Percentiles rank a stretch among this genome's conserved stretches.
These are phyloP conservation scores for Phoma sp. DNA, from an alignment of 2,329 filamentous ascomycete species.

Conservation along the genomic window DNA sequence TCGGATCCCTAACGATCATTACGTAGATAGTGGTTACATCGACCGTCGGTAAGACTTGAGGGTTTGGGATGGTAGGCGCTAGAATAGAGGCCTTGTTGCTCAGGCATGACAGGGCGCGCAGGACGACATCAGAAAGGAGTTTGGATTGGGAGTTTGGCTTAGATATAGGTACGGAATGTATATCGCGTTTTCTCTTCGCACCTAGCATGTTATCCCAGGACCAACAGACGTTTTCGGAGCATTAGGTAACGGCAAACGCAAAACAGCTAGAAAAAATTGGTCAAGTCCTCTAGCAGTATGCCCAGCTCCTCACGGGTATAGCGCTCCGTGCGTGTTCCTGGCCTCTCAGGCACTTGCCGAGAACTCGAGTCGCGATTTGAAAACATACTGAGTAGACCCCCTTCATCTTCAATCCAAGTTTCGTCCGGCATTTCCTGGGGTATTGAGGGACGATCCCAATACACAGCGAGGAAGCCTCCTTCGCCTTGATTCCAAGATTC, in stretches of 20 bases:
- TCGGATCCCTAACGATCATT: neutral
- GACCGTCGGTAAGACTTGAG: neutral
- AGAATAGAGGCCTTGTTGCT: neutral
- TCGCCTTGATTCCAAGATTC: conserved; percentile 16
- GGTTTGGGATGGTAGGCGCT: neutral
- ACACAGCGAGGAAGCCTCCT: conserved; percentile 19
- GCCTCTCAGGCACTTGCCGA: conserved; percentile 4
- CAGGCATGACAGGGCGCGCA: neutral
- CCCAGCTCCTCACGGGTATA: conserved; percentile 15
- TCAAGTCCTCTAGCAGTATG: conserved; percentile 6
- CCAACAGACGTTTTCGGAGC: neutral
- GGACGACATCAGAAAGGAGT: neutral
- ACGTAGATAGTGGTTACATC: neutral
- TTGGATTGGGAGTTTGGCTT: neutral
- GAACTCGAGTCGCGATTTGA: conserved; percentile 6
- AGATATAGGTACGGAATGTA: neutral
- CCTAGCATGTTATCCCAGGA: neutral
- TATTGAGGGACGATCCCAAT: conserved; percentile 8
- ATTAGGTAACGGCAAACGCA: neutral
- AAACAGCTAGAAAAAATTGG: conserved; percentile 10
- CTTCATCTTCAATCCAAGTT: conserved; percentile 16
- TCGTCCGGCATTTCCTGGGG: neutral
- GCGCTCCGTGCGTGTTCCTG: conserved; percentile 6
- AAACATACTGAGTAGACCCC: conserved; percentile 19
- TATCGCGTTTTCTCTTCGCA: neutral